Percentiles rank a stretch among this genome's conserved stretches.
These are phyloP conservation scores for Meira nashicola DNA, from an alignment of 1,284 basidiomycete genomes.

Conservation along the genomic window DNA sequence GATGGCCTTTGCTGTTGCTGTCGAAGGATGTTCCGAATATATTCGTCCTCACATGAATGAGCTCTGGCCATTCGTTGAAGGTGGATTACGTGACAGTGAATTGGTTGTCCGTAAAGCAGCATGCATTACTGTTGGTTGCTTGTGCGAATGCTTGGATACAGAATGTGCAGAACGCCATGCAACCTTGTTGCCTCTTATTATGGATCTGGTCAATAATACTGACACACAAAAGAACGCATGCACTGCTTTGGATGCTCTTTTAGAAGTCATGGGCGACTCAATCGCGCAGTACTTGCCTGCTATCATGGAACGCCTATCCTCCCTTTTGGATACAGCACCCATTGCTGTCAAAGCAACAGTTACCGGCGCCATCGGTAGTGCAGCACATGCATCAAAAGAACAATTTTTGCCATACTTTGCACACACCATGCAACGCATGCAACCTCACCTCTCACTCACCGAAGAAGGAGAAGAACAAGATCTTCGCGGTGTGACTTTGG, in stretches of 20 bases:
- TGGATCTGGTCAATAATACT: constrained; percentile 72
- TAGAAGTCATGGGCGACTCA: constrained; percentile 87
- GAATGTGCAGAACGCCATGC: constrained; percentile 81
- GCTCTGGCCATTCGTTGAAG: constrained; percentile 92
- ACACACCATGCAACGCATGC: constrained; percentile 81
- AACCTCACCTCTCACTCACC: constrained; percentile 75
- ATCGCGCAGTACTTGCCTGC: constrained; percentile 85
- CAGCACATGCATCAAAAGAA: constrained; percentile 92
- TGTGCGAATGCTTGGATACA: constrained; percentile 97
- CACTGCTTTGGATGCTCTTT: constrained; percentile 90
- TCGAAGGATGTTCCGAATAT: constrained; percentile 96
- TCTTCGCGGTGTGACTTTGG: constrained; percentile 94
- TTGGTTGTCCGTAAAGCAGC: constrained; percentile 85
- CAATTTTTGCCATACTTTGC: constrained; percentile 93
- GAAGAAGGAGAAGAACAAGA: constrained; percentile 75
- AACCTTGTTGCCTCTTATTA: constrained; percentile 69
- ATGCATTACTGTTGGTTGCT: constrained; percentile 88
- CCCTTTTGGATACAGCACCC: constrained; percentile 80
- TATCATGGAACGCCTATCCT: constrained; percentile 91
- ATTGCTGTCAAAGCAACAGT: constrained; percentile 87
- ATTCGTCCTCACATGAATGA: constrained; percentile 88
- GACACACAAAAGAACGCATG: constrained; percentile 86
- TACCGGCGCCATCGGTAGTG: constrained; percentile 94
- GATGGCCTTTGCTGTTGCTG: constrained; percentile 89
- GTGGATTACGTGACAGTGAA: constrained; percentile 78